Evolutionary conservation across 1,284 basidiomycete species (phyloP), one percentile per base, ranked within the genome.

Genomic region (Pterulicium gracile): DNA sequence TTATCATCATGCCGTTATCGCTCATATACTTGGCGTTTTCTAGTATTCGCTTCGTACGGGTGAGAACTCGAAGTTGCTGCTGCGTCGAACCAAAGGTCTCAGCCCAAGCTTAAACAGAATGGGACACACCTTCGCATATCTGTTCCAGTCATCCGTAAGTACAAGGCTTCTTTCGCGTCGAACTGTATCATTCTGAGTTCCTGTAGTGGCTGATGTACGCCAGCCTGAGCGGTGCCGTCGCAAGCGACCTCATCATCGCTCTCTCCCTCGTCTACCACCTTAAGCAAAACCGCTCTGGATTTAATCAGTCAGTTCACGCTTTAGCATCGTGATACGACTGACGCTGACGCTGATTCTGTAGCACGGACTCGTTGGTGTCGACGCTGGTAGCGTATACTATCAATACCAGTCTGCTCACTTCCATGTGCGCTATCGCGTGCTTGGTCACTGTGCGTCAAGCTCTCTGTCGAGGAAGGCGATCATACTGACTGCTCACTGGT

Each of bases 161-260:
- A 32, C n/a, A 32, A 32, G 7, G 7, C n/a, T n/a, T n/a, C n/a
- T 32, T n/a, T 32, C 7, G 7, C 27, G 27, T 32, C n/a, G 7
- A 7, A 32, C n/a, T 32, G 27, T n/a, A 32, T 32, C 7, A 32
- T 32, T 10, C n/a, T 19, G 3, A 23, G 24, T 21, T 45, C 7
- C 52, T 52, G 24, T 58, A 69, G 52, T 65, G 72, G 51, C 53
- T 68, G 12, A 56, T 77, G 40, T 63, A 66, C 34, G 64, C 71
- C 27, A 32, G 27, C 27, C n/a, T 32, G 27, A 32, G 27, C n/a
- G 27, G 27, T 13, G 67, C 65, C n/a, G 50, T 62, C 24, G 44
- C 56, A 7, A 59, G 61, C 13, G 67, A 70, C 43, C 51, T 59
- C 4, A 47, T 62, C 7, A 59, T 68, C 19, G 62, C 66, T 3